Base-by-base conservation (phyloP, 495 filamentous ascomycete species). In the Talaromyces borbonicus region DNA sequence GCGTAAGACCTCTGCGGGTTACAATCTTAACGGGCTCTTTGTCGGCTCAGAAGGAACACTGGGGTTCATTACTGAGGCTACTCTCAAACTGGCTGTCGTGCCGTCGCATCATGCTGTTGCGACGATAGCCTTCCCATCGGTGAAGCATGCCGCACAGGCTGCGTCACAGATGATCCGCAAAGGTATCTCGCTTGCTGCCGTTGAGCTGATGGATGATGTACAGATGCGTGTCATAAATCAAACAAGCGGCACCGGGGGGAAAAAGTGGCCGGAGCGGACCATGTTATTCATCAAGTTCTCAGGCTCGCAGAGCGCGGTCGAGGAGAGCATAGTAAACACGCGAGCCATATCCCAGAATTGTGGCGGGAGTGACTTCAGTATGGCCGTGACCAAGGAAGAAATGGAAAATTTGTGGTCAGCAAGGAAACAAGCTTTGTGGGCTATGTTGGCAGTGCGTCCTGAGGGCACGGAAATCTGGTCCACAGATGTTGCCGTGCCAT, bases 201-300 rank as follows among this genome's bases (percentile, higher is more conserved):
- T 97, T 59, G 90, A 97, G 62, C 79, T 97, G 35, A 66, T 96
- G 24, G 90, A 97, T 62, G 90, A 95, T 55, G 84, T 89, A 22
- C 87, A 93, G 63, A 97, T 97, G 90, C 73, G 74, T 48, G 87
- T 86, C 50, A 88, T 97, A 63, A 97, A 97, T 63, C 57, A 70
- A 35, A 22, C 11, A 4, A 78, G 81, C 4, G 86, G 87, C 47
- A 75, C 69, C 42, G 93, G 87, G 0, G 93, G 87, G 0, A 67
- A 71, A 4, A 79, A 80, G 43, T 59, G 56, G 5, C 93, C 87
- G 84, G 78, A 74, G 47, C 80, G 83, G 50, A 89, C 90, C 4
- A 95, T 89, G 5, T 65, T 97, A 4, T 95, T 97, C 67, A 90
- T 97, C 75, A 96, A 96, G 57, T 97, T 95, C 63, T 74, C 77